These are phyloP conservation scores for Fusarium circinatum DNA, from an alignment of 2,329 filamentous ascomycete genomes.

Conservation along the genomic window DNA sequence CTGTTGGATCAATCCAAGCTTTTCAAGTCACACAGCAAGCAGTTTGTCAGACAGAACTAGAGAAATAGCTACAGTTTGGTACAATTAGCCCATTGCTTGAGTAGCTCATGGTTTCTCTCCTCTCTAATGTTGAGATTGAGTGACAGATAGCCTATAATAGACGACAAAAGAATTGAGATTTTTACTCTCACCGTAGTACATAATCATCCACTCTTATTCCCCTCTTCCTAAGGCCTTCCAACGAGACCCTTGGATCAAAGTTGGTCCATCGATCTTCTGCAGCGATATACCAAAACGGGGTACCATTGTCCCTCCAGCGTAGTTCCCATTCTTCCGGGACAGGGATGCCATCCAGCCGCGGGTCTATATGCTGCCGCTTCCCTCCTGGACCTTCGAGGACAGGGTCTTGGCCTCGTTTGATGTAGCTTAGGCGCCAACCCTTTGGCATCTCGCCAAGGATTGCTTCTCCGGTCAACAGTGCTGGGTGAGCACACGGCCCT, in stretches of 20 bases:
- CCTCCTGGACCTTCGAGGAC: not conserved
- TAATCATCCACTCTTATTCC: not conserved
- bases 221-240: not conserved
- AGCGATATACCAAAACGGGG: not conserved
- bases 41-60: conserved; percentile 2
- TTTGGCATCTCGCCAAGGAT: not conserved
- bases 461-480: not conserved
- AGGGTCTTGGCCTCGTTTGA: not conserved
- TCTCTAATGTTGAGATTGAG: too few species aligned
- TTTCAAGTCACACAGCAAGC: conserved; percentile 12
- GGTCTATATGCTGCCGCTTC: not conserved
- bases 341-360: not conserved
- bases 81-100: fast-evolving
- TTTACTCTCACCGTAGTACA: not conserved
- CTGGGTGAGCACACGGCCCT: not conserved
- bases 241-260: not conserved
- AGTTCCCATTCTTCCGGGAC: not conserved
- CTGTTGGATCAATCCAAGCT: conserved; percentile 12
- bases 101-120: too few species aligned
- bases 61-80: fast-evolving
- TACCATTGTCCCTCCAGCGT: not conserved
- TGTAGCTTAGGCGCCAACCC: not conserved
- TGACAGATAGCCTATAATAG: not conserved
- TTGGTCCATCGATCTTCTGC: not conserved
- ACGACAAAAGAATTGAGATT: fast-evolving